These are phyloP conservation scores for Agroathelia rolfsii DNA, from an alignment of 1,284 basidiomycete species.

Conservation along the genomic window DNA sequence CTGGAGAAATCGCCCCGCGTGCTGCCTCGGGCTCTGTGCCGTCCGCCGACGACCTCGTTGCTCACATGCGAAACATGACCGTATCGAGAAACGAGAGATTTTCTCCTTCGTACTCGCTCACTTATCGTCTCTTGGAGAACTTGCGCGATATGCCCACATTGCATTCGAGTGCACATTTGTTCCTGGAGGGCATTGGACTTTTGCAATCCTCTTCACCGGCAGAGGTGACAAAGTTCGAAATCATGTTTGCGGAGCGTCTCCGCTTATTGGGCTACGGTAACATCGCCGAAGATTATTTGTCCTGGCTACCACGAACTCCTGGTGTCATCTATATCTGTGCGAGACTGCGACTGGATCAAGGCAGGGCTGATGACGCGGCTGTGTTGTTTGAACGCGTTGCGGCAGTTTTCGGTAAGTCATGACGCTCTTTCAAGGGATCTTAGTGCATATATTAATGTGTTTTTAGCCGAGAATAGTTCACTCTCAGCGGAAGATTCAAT, in stretches of 20 bases:
- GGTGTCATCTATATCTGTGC: conserved; percentile 69
- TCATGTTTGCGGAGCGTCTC: conserved; percentile 61
- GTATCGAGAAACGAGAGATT: conserved; percentile 44
- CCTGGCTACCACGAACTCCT: conserved; percentile 68
- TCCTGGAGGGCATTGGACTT: conserved; percentile 56
- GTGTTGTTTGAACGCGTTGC: conserved; percentile 67
- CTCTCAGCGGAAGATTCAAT: conserved; percentile 52
- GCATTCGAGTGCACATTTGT: conserved; percentile 56
- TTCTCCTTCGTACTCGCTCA: conserved; percentile 54
- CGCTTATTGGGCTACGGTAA: conserved; percentile 55
- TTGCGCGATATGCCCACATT: conserved; percentile 36
- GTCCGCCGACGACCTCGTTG: conserved; percentile 52
- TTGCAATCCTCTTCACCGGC: conserved; percentile 56
- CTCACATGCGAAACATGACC: conserved; percentile 61
- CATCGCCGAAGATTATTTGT: conserved; percentile 54
- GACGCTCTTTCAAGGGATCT: conserved; percentile 1
- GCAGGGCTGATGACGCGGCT: conserved; percentile 67
- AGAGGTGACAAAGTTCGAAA: conserved; percentile 55
- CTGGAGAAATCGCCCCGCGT: conserved; percentile 30
- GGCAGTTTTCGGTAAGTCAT: conserved; percentile 61
- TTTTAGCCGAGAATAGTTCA: conserved; percentile 40
- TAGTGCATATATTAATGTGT: conserved; percentile 10
- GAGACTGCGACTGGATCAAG: conserved; percentile 58
- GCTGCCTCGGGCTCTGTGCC: conserved; percentile 21
- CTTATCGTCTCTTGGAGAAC: conserved; percentile 58